A percentile compares a stretch with the other conserved stretches of the same genome.
These are phyloP conservation scores for Penicillium fuscoglaucum DNA, from an alignment of 2,329 filamentous ascomycete genomes.

Conservation along the genomic window DNA sequence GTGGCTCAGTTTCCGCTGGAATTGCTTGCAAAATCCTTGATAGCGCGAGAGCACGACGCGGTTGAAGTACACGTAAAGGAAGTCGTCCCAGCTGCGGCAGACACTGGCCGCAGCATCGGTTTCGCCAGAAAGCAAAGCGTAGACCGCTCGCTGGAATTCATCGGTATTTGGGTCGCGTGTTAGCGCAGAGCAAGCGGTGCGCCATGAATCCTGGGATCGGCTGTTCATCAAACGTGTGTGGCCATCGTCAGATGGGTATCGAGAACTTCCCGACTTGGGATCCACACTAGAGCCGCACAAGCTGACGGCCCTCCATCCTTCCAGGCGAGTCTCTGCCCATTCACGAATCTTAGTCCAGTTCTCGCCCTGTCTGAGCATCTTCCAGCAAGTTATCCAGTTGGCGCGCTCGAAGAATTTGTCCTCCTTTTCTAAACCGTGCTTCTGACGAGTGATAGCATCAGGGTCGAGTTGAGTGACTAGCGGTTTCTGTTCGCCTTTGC, in stretches of 20 bases:
- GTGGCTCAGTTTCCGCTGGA: slow-evolving; percentile 51
- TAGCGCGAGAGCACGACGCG: slow-evolving; percentile 79
- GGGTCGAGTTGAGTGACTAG: slow-evolving; percentile 89
- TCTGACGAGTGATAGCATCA: slow-evolving; percentile 80
- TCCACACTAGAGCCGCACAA: slow-evolving; percentile 62
- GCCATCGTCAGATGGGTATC: slow-evolving; percentile 37
- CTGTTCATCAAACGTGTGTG: slow-evolving; percentile 46
- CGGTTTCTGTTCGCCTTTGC: slow-evolving; percentile 59
- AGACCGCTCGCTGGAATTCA: slow-evolving; percentile 84
- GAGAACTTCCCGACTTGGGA: slow-evolving; percentile 26
- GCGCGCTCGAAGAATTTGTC: slow-evolving; percentile 88
- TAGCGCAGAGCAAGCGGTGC: slow-evolving; percentile 41
- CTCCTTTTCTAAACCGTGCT: slow-evolving; percentile 71
- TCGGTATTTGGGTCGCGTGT: slow-evolving; percentile 66
- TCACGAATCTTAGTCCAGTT: slow-evolving; percentile 71
- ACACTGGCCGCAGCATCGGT: slow-evolving; percentile 73
- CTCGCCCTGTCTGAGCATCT: slow-evolving; percentile 84
- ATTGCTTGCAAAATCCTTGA: slow-evolving; percentile 61
- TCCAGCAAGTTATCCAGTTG: slow-evolving; percentile 92
- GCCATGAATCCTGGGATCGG: slow-evolving; percentile 41
- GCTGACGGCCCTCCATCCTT: slow-evolving; percentile 84
- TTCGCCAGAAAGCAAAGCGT: slow-evolving; percentile 86
- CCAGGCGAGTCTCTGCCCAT: slow-evolving; percentile 82
- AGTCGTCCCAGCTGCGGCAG: slow-evolving; percentile 80
- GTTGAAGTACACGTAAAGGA: slow-evolving; percentile 84